A percentile compares a stretch with the other conserved stretches of the same genome.
Evolutionary conservation across 2,329 filamentous ascomycete species (phyloP).

Genomic region (Fusarium phyllophilum): DNA sequence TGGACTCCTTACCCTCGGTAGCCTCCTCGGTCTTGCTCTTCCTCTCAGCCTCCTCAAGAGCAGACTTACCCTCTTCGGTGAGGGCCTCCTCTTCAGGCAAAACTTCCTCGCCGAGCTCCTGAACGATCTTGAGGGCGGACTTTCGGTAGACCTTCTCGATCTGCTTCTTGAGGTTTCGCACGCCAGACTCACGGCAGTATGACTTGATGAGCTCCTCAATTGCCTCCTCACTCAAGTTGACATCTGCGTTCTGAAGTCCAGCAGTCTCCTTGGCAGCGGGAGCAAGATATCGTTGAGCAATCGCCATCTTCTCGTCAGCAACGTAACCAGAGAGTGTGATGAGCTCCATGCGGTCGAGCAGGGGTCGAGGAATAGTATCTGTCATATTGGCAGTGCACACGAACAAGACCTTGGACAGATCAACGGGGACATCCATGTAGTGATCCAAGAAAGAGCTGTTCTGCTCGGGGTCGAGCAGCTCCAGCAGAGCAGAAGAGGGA

Average conservation of each 20-base stretch:
- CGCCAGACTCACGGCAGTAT: conserved; percentile 96
- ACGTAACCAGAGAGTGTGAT: conserved; percentile 97
- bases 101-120: conserved; percentile 87
- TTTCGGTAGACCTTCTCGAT: conserved; percentile 99
- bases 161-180: conserved; percentile 98
- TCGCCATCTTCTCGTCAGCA: conserved; percentile 98
- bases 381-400: conserved; percentile 99
- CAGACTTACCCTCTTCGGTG: conserved; percentile 86
- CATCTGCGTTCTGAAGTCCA: conserved; percentile 88
- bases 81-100: conserved; percentile 83
- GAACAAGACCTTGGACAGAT: conserved; percentile 96
- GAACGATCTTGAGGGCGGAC: conserved; percentile 95
- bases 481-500: conserved; percentile 91
- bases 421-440: conserved; percentile 98
- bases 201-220: conserved; percentile 98
- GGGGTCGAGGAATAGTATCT: conserved; percentile 92
- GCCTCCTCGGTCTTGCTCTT: conserved; percentile 76
- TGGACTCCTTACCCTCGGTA: conserved; percentile 45
- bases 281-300: conserved; percentile 90
- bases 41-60: conserved; percentile 75
- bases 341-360: conserved; percentile 97
- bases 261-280: conserved; percentile 95
- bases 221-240: conserved; percentile 85
- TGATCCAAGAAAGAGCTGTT: conserved; percentile 98
- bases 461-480: conserved; percentile 95